These are phyloP conservation scores for Daldinia eschscholtzii DNA, from an alignment of 2,329 filamentous ascomycete species.

Conservation along the genomic window DNA sequence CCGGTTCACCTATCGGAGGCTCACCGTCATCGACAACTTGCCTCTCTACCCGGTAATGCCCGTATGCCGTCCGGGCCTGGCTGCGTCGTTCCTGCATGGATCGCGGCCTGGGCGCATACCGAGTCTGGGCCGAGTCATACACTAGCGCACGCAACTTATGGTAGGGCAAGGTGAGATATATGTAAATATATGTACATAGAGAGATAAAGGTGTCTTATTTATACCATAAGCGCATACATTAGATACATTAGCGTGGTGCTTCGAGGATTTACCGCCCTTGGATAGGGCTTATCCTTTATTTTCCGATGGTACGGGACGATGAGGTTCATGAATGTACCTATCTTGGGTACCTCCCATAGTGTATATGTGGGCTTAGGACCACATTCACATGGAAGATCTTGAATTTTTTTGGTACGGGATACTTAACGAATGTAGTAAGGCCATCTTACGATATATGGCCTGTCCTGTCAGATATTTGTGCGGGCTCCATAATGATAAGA, in stretches of 20 bases:
- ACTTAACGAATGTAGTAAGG: not conserved
- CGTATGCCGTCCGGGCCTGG: conserved; percentile 26
- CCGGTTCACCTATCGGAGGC: conserved; percentile 33
- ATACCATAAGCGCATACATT: not conserved
- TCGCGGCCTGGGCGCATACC: conserved; percentile 19
- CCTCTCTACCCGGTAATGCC: conserved; percentile 30
- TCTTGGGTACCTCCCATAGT: not conserved
- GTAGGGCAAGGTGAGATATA: not conserved
- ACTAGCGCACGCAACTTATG: not conserved
- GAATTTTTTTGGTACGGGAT: not conserved
- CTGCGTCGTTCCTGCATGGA: conserved; percentile 42
- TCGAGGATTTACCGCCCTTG: not conserved
- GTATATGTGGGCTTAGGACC: not conserved
- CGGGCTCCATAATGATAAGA: not conserved
- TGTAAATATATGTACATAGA: not conserved
- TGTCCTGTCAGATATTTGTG: not conserved
- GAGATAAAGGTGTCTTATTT: not conserved
- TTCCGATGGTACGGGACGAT: conserved; percentile 24
- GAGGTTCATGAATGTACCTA: not conserved
- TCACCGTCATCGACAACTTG: conserved; percentile 18
- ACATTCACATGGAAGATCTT: conserved; percentile 9
- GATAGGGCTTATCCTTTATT: conserved; percentile 11
- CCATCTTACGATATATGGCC: conserved; percentile 3
- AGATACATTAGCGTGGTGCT: not conserved
- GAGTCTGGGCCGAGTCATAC: conserved; percentile 11